A percentile compares a stretch with the other conserved stretches of the same genome.
Conservation (phyloP, 495 filamentous ascomycete species). For the Trichoderma gamsii region DNA sequence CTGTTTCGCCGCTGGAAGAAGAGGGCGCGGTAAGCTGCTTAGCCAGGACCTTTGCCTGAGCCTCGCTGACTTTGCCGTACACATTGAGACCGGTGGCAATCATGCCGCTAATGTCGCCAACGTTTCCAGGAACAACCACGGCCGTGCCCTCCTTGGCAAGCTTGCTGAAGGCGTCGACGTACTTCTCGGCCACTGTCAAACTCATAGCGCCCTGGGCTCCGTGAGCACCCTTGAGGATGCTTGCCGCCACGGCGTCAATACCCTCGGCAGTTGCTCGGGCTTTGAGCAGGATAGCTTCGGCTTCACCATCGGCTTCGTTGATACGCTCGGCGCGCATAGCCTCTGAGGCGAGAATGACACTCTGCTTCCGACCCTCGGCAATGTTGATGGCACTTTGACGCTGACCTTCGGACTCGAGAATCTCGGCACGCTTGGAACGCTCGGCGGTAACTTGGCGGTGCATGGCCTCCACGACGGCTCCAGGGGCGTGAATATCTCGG, state of each 20-base stretch:
- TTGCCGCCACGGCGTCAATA: constrained; percentile 73
- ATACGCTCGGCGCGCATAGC: constrained; percentile 86
- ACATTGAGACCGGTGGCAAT: constrained; percentile 94
- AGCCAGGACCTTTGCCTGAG: constrained; percentile 66
- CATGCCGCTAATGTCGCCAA: constrained; percentile 96
- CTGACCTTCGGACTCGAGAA: constrained; percentile 92
- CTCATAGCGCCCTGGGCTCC: constrained; percentile 76
- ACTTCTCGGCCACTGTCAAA: constrained; percentile 90
- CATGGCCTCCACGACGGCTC: constrained; percentile 91
- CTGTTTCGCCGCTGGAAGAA: constrained; percentile 20
- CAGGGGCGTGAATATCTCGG: constrained; percentile 93
- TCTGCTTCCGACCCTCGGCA: constrained; percentile 92
- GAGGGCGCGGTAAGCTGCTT: constrained; percentile 31
- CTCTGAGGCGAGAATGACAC: constrained; percentile 90
- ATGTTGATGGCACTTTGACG: constrained; percentile 97
- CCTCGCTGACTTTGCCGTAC: constrained; percentile 85
- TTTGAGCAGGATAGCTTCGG: constrained; percentile 81
- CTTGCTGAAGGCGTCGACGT: constrained; percentile 89
- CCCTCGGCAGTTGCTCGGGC: constrained; percentile 81
- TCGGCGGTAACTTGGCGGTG: constrained; percentile 96
- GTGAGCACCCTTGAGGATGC: constrained; percentile 63
- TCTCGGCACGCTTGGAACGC: constrained; percentile 93
- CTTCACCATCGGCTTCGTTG: constrained; percentile 85
- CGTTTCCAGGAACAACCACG: constrained; percentile 91
- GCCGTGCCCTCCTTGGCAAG: constrained; percentile 90